Base-by-base conservation (phyloP, 2,329 filamentous ascomycete species). In the Penicillium corylophilum region DNA sequence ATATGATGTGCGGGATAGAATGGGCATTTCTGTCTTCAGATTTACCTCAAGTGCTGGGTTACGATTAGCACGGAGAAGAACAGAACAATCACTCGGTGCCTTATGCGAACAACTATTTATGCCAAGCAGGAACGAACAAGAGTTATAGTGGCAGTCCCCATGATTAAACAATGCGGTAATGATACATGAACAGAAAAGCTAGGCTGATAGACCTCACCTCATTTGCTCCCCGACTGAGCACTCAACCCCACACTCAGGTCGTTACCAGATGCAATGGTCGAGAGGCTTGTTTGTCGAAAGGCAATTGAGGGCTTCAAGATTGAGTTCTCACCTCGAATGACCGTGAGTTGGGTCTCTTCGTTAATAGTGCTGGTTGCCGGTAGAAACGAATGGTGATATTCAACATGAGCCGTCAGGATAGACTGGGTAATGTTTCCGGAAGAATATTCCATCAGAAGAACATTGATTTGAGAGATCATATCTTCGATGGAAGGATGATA, bases 331-430 rank as follows among this genome's bases (percentile, higher is more conserved):
- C 13, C 38, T 8, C 48, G 53, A 2, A 59, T 35, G 36, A 67
- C 47, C 10, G 58, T 63, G 38, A 67, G 66, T 29, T 57, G 51
- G 4, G 50, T 58, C 40, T 64, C 57, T 12, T 59, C 48, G 18
- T 48, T 55, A n/a, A 69, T 44, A n/a, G 33, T 50, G 12, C 58
- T 64, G n/a, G 51, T 48, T 18, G 43, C 28, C 2, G 67, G 58
- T 4, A 73, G 45, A 15, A 67, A 56, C 2, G 70, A 69, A 52
- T 72, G 69, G 13, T 48, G 59, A 46, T 72, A 71, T 22, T 62
- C 60, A 5, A 71, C 56, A 13, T 42, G 54, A 24, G 64, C 67
- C 12, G 53, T 63, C 13, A 71, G 50, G 13, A 69, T 49, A 6
- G 59, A 56, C 39, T 67, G 60, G 4, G 44, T 33, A 12, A 54